These are phyloP conservation scores for Colletotrichum shisoi DNA, from an alignment of 2,329 filamentous ascomycete genomes.

Conservation along the genomic window DNA sequence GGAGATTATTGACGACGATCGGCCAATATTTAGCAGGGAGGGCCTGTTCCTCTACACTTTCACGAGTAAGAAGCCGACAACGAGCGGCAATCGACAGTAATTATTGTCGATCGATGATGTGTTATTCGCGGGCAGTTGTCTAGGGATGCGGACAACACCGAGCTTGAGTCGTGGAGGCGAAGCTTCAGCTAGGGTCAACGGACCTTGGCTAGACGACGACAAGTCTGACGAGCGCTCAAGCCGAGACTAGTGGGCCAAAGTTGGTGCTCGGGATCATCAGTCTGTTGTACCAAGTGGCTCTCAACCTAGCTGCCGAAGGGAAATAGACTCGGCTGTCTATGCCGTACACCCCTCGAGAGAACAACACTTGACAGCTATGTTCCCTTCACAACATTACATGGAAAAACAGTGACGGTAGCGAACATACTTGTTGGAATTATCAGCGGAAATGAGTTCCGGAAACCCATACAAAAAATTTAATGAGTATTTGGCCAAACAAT, in stretches of 20 bases:
- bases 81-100: constrained; percentile 7
- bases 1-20: constrained; percentile 69
- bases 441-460: background rate
- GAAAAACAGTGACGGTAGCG: background rate
- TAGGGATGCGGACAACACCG: background rate
- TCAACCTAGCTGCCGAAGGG: background rate
- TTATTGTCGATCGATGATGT: constrained; percentile 2
- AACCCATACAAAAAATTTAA: background rate
- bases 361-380: too few species aligned
- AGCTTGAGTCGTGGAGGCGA: background rate
- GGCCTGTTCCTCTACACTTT: constrained; percentile 69
- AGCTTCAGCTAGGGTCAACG: background rate
- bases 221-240: background rate
- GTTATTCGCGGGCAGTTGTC: background rate
- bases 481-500: constrained; percentile 9
- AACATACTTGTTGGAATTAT: background rate
- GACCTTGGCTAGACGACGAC: background rate
- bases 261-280: background rate
- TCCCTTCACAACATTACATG: background rate
- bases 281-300: constrained; percentile 3
- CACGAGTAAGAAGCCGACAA: constrained; percentile 49
- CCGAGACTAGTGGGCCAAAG: background rate
- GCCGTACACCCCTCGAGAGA: background rate
- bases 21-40: constrained; percentile 64
- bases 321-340: background rate